These are phyloP conservation scores for Dipteronia dyeriana DNA, from an alignment of 345 rosid genomes.

Conservation along the genomic window DNA sequence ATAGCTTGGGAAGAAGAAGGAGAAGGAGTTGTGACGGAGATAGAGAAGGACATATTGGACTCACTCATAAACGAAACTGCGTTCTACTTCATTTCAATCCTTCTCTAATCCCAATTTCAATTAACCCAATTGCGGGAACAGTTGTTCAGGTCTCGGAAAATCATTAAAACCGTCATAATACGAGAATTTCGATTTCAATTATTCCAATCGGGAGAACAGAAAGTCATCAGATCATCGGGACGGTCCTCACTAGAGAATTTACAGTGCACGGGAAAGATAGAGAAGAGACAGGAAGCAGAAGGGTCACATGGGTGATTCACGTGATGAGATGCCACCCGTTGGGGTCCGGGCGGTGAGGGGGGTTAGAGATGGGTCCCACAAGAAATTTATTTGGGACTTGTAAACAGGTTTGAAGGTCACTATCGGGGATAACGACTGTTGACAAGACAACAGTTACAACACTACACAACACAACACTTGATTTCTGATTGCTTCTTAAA, in stretches of 20 bases:
- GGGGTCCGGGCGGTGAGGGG: constrained; percentile 8
- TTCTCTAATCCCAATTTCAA: not conserved
- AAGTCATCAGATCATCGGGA: too few relatives aligned
- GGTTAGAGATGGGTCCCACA: constrained; percentile 33
- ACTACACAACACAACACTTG: not conserved
- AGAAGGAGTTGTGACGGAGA: constrained; percentile 44
- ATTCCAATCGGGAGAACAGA: too few relatives aligned
- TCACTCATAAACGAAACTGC: constrained; percentile 51
- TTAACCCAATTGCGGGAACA: too few relatives aligned
- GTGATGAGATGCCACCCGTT: constrained; percentile 53
- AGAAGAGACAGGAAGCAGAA: constrained; percentile 26
- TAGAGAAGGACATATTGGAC: constrained; percentile 55
- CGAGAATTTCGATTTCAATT: too few relatives aligned
- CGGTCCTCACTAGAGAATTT: too few relatives aligned
- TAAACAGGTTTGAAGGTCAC: constrained; percentile 22
- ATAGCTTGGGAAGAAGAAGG: constrained; percentile 52
- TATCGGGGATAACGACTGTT: constrained; percentile 32
- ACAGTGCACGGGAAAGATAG: not conserved
- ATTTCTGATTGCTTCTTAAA: constrained; percentile 33
- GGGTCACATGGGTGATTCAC: constrained; percentile 69
- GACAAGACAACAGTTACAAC: not conserved
- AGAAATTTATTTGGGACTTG: constrained; percentile 18
- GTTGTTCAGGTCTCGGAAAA: too few relatives aligned
- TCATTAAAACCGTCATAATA: too few relatives aligned
- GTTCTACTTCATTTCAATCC: not conserved